Evolutionary conservation across 805 yeast species (phyloP).

Genomic region (Candida pseudoglaebosa): DNA sequence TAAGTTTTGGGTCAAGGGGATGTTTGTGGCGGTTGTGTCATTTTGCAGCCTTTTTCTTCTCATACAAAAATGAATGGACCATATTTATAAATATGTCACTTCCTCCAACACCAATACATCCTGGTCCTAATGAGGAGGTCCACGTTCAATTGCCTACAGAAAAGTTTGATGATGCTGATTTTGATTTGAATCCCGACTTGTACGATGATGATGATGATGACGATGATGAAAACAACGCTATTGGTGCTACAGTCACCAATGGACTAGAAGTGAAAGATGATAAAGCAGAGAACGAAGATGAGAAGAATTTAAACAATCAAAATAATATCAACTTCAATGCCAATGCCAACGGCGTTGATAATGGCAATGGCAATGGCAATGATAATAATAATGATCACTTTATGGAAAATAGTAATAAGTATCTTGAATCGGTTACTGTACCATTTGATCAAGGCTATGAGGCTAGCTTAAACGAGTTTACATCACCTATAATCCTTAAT

Average conservation of each 20-base stretch:
- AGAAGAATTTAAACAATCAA: too few species aligned
- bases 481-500: neutral
- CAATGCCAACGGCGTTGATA: constrained; percentile 27
- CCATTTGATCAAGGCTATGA: constrained; percentile 29
- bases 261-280: neutral
- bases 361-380: constrained; percentile 6
- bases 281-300: too few species aligned
- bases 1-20: neutral
- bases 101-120: constrained; percentile 35
- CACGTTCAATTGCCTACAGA: constrained; percentile 20
- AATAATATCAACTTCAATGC: constrained; percentile 38
- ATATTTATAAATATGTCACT: constrained; percentile 14
- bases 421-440: constrained; percentile 15
- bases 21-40: neutral
- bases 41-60: constrained; percentile 2
- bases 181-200: constrained; percentile 40
- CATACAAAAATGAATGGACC: neutral
- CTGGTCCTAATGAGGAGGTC: constrained; percentile 32
- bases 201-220: constrained; percentile 22
- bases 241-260: too few species aligned
- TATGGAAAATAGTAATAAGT: neutral
- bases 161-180: constrained; percentile 18
- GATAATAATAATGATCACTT: neutral
- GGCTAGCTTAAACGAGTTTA: constrained; percentile 10
- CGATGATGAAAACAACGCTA: neutral